Base-by-base conservation (phyloP, 805 yeast genomes). In the Kuraishia capsulata region DNA sequence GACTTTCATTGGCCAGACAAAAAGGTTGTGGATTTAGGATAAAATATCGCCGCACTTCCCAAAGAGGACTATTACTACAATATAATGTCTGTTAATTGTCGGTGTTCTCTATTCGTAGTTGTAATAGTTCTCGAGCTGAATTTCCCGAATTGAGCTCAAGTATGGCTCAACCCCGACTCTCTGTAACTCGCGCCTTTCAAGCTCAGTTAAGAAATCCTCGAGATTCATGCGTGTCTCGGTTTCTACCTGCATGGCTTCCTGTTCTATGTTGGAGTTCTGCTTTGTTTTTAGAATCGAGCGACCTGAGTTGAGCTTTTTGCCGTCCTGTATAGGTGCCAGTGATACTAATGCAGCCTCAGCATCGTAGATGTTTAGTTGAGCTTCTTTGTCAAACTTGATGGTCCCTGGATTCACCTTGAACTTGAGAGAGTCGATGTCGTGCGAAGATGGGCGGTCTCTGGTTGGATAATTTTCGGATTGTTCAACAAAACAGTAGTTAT, bases 241-340 rank as follows among this genome's bases (percentile, higher is more conserved):
- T 48, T n/a, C 44, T 49, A 1, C 68, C 71, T 42, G 52, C 5
- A 50, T 36, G 1, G 51, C 50, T 43, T 68, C 73, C 19, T 51
- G 51, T 19, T 51, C 54, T 16, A 55, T 61, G 33, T 59, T 60
- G 9, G 37, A 37, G 38, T 68, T 67, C 11, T 46, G 39, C 37
- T 45, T 64, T 17, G 49, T 52, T 34, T 66, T 68, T 23, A 68
- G 46, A 16, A 66, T 66, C 4, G 73, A 59, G 42, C 49, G 31
- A 13, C 9, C 14, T 28, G 17, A 20, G n/a, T n/a, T n/a, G n/a
- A n/a, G n/a, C n/a, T n/a, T n/a, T n/a, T n/a, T n/a, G n/a, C 9
- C 32, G 20, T 29, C 14, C 19, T 29, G 9, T 16, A 4, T 4
- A n/a, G 4, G 10, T 10, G 32, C 19, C 32, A 4, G 18, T n/a